Base-by-base conservation (phyloP, 345 rosid species). In the Microthlaspi erraticum region DNA sequence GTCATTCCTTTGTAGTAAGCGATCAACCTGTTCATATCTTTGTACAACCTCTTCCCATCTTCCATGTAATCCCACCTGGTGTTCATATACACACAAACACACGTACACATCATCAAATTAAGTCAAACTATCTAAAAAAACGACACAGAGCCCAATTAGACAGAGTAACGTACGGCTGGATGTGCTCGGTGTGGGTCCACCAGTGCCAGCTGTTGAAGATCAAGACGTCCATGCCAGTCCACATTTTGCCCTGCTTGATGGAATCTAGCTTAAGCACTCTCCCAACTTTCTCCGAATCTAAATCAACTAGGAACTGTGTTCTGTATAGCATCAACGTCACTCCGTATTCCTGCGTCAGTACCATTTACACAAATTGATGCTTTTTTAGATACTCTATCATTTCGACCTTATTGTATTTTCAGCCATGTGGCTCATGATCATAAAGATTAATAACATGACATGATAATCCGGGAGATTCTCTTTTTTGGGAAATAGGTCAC, bases 191-290 rank as follows among this genome's bases (percentile, higher is more conserved):
- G 79, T 89, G 97, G 3, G 88, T 85, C 98, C 98, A 93, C 98
- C 98, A 93, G 52, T 91, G 96, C 97, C 98, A 87, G 0, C 90
- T 71, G 85, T 88, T 93, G 61, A 93, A 91, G 56, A 93, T 74
- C 77, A 93, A 63, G 77, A 91, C 76, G 81, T 93, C 98, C 96
- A 89, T 86, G 55, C 95, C 96, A 77, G 37, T 77, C 98, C 98
- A 93, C 32, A 85, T 65, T 6, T 73, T 56, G 4, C 98, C 98
- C 23, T 70, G 67, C 51, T 58, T 74, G 23, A 93, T 93, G 1
- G 97, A 87, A 59, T 86, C 91, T 0, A 91, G 83, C 80, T 91
- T 89, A 75, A 91, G 73, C 3, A 91, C 82, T 53, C 77, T 68
- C 33, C 96, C 94, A 20, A 34, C 78, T 37, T 56, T 71, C 19